Evolutionary conservation across 176 grass and related monocot species (phyloP), one percentile per base, ranked within the genome.

Genomic region (Stipa capillata): DNA sequence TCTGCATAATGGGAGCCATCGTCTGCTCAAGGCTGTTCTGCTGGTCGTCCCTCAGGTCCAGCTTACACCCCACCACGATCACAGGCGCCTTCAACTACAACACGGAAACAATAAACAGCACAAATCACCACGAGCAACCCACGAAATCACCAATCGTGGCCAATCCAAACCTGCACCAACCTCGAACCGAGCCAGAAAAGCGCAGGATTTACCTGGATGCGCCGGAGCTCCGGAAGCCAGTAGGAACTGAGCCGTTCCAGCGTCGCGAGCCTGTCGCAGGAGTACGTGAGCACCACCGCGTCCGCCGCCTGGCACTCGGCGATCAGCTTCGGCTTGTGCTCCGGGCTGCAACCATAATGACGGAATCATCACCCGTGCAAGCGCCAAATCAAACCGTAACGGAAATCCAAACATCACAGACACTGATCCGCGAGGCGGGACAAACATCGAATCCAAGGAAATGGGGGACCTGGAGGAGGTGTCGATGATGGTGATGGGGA

Each of bases 1-100:
- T 84, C 80, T 96, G 97, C 92, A 95, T 99, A 78, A 99, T 99
- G 45, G 92, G 92, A 51, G 86, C 87, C 97, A 99, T 99, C 23
- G 94, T 88, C 88, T 99, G 97, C 74, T 99, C 92, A 57, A 99
- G 83, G 50, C 86, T 85, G 40, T 91, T 83, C 69, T 99, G 92
- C 45, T 95, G 92, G 37, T 99, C 97, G 28, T 99, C 92, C 81
- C 92, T 83, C 25, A 94, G 79, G 85, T 99, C 92, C 47, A 99
- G 67, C 82, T 96, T 99, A 76, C 97, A 99, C 1, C 97, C 97
- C 17, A 96, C 97, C 14, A 99, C 86, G 15, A 96, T 95, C 17
- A 99, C 84, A 6, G 88, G 90, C 16, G 86, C 88, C 77, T 84
- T 99, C n/a, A 99, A 33, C 92, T 98, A 74, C 23, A 62, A 14